Base-by-base conservation (phyloP, 345 rosid genomes). In the Mallotus nudiflorus region DNA sequence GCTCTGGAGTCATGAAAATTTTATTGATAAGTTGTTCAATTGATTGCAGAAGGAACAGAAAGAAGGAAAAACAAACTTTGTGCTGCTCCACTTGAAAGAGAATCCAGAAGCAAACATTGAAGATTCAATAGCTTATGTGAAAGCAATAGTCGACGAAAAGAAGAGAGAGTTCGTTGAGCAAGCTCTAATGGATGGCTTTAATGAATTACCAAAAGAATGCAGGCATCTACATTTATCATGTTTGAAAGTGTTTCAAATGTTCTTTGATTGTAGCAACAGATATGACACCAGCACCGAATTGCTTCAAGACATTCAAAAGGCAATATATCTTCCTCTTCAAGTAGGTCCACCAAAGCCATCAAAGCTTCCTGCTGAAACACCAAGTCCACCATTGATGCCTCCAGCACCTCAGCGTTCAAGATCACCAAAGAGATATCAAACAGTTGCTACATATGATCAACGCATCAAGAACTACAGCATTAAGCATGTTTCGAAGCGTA, bases 41-140 rank as follows among this genome's bases (percentile, higher is more conserved):
- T 19, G 35, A 56, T 29, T 5, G 6, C 83, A 88, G 90, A 86
- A 77, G 65, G 87, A 86, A 78, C 53, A 66, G 70, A 76, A 54
- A 60, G 78, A 84, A 31, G 93, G 90, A 56, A 80, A 86, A 69
- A 57, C 40, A n/a, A 88, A 88, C 73, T 76, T 68, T 7, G 84
- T 83, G 11, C 48, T 74, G 22, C 84, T 88, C 2, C 74, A 80
- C 70, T 13, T 73, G 82, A 81, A 51, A 65, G 81, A 77, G 25
- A 83, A 81, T 64, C 78, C 82, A 12, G 72, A 49, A 29, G 50
- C 59, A 9, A 31, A 44, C 27, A 75, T 86, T 22, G 84, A 81
- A 67, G 84, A 84, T 15, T 76, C 87, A 9, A 42, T 88, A n/a
- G 77, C 75, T 8, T 56, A 78, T 40, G 67, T 73, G 16, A 75